A percentile compares a stretch with the other conserved stretches of the same genome.
These are phyloP conservation scores for Melocanna baccifera DNA, from an alignment of 176 grass and related monocot genomes.

Conservation along the genomic window DNA sequence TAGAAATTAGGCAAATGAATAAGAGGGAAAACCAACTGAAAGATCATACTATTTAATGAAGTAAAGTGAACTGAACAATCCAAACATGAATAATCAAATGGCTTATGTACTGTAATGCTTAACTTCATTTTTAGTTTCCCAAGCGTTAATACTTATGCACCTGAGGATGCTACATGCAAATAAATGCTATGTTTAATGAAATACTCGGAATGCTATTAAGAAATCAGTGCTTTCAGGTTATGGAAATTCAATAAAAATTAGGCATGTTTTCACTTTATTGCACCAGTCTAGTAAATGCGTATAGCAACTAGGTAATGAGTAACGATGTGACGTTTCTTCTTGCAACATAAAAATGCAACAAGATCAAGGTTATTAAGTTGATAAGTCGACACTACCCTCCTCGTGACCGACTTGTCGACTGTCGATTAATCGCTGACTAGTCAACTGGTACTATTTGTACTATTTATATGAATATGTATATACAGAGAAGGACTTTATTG, in stretches of 20 bases:
- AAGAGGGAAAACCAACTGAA: background rate
- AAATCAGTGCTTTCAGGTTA: background rate
- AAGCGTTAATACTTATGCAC: background rate
- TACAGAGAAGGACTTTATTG: too few relatives aligned
- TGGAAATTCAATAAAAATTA: background rate
- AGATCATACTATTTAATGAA: background rate
- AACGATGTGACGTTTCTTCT: background rate
- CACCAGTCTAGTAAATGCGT: background rate
- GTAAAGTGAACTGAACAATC: background rate
- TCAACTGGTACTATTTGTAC: too few relatives aligned
- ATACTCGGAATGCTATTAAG: background rate
- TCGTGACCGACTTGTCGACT: too few relatives aligned
- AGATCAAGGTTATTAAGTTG: too few relatives aligned
- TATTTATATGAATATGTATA: too few relatives aligned
- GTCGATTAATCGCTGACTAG: too few relatives aligned
- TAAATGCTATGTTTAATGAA: background rate
- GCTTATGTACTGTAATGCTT: background rate
- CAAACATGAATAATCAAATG: background rate
- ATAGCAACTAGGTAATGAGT: background rate
- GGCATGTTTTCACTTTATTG: background rate
- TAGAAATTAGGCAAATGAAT: background rate
- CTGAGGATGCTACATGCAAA: background rate
- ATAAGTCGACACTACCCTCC: too few relatives aligned
- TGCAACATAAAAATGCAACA: background rate
- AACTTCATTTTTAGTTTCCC: background rate